Conservation (phyloP, 352 stramenopile genomes). For the Thalassiosira mediterranea region DNA sequence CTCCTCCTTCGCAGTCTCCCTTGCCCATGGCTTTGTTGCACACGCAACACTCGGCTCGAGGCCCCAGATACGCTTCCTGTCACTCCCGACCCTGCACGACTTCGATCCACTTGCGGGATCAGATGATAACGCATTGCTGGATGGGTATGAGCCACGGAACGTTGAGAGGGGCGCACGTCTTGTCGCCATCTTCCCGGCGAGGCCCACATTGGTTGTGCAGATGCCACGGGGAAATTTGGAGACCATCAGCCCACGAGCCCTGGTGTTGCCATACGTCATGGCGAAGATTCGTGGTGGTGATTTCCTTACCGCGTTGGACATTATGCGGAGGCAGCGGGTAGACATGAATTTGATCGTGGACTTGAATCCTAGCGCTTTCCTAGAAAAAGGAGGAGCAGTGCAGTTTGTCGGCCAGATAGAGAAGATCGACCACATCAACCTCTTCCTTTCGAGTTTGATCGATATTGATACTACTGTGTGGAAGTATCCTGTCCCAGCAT, state of each 20-base stretch:
- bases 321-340: conserved; percentile 82
- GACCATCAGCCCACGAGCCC: conserved; percentile 72
- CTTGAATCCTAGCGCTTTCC: conserved; percentile 66
- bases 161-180: conserved; percentile 72
- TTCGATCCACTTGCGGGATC: conserved; percentile 80
- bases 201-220: conserved; percentile 74
- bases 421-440: conserved; percentile 81
- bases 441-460: conserved; percentile 82
- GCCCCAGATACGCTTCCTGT: conserved; percentile 72
- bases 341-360: conserved; percentile 85
- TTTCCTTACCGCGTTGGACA: conserved; percentile 68
- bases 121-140: conserved; percentile 67
- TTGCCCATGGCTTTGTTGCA: conserved; percentile 71
- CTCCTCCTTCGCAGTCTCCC: conserved; percentile 75
- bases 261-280: conserved; percentile 78
- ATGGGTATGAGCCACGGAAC: conserved; percentile 80
- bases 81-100: conserved; percentile 53
- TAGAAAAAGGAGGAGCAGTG: conserved; percentile 56
- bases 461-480: conserved; percentile 73
- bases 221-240: conserved; percentile 83
- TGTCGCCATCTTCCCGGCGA: conserved; percentile 67
- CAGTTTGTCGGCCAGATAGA: conserved; percentile 68
- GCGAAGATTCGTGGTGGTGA: conserved; percentile 58
- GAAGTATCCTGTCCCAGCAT: conserved; percentile 75
- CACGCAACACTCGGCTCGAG: conserved; percentile 71